Conservation (phyloP, 2,329 filamentous ascomycete species). For the Phoma herbarum region DNA sequence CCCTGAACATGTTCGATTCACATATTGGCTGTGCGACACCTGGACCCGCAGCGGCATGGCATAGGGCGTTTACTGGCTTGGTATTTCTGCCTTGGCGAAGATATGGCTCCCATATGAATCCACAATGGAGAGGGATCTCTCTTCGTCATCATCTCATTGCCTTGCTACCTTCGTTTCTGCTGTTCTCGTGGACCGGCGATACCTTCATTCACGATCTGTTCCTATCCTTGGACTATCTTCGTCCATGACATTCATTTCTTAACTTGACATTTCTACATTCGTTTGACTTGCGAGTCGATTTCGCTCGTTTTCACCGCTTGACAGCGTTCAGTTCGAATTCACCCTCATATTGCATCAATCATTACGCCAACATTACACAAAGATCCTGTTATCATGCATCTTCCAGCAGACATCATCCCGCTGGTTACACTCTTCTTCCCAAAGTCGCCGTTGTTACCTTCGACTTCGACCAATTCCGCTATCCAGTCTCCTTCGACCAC, state of each 20-base stretch:
- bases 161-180: slow-evolving; percentile 11
- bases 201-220: not conserved
- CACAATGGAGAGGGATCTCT: not conserved
- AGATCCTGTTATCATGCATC: slow-evolving; percentile 1
- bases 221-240: not conserved
- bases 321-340: not conserved
- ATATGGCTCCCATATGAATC: not conserved
- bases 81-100: slow-evolving; percentile 6
- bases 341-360: not conserved
- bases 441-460: slow-evolving; percentile 6
- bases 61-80: slow-evolving; percentile 3
- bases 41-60: slow-evolving; percentile 15
- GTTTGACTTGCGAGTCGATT: slow-evolving; percentile 15
- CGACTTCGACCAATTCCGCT: not conserved
- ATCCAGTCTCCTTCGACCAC: not conserved
- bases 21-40: slow-evolving; percentile 16
- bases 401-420: slow-evolving; percentile 8
- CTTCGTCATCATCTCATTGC: not conserved
- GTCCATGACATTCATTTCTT: slow-evolving; percentile 18
- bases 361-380: no score
- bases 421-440: slow-evolving; percentile 19
- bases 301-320: slow-evolving; percentile 4
- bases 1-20: slow-evolving; percentile 4
- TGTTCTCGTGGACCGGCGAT: not conserved
- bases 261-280: slow-evolving; percentile 13